Evolutionary conservation across 768 basidiomycete species (phyloP).

Genomic region (Ephemerocybe angulata): DNA sequence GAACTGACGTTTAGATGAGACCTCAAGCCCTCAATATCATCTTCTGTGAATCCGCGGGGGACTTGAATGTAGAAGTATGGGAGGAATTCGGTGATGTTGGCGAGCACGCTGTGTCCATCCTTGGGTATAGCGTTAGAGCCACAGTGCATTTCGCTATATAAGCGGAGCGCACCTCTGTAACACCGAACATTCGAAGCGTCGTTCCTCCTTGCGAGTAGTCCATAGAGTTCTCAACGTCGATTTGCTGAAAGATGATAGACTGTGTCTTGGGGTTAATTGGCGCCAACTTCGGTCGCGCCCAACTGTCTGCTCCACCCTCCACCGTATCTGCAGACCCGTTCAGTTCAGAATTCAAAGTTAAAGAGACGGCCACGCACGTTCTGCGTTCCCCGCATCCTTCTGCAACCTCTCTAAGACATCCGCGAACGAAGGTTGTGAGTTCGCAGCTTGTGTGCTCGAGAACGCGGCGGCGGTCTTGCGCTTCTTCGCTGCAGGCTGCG

Average conservation of each 20-base stretch:
- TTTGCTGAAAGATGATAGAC: constrained; percentile 88
- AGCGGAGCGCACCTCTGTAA: constrained; percentile 63
- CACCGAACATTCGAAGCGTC: constrained; percentile 76
- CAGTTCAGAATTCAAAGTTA: neutral
- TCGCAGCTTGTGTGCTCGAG: constrained; percentile 34
- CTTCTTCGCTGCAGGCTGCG: constrained; percentile 49
- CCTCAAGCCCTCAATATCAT: constrained; percentile 63
- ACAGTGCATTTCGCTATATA: neutral
- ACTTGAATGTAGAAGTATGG: constrained; percentile 93
- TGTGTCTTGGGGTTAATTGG: constrained; percentile 58
- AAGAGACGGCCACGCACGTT: constrained; percentile 24
- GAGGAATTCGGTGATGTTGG: constrained; percentile 73
- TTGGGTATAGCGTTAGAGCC: constrained; percentile 24
- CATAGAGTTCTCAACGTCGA: constrained; percentile 74
- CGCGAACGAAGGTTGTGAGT: constrained; percentile 47
- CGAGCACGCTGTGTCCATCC: constrained; percentile 87
- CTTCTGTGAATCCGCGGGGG: constrained; percentile 74
- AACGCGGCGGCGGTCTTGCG: constrained; percentile 46
- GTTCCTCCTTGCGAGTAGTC: constrained; percentile 41
- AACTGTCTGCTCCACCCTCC: constrained; percentile 75
- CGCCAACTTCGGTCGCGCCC: constrained; percentile 62
- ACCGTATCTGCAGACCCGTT: constrained; percentile 38
- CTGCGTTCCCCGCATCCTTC: constrained; percentile 42
- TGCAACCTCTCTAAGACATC: constrained; percentile 63
- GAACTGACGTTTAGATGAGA: constrained; percentile 70